A percentile compares a stretch with the other conserved stretches of the same genome.
Evolutionary conservation across 129 eudicot genomes (phyloP).

Genomic region (Heracleum sosnowskyi): DNA sequence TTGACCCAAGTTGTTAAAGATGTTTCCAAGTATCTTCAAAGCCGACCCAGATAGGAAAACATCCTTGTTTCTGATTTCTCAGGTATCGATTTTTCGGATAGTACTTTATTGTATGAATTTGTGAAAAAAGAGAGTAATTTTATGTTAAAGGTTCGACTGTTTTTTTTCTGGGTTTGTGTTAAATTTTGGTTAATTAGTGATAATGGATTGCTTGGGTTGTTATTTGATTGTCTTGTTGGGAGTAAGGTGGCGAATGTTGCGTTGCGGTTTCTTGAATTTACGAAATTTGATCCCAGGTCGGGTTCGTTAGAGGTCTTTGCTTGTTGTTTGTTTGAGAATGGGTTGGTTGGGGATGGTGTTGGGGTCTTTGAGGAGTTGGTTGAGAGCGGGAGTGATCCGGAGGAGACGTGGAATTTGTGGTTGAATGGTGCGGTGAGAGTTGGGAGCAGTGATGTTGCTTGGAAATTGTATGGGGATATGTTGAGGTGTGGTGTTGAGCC

Average conservation of each 20-base stretch:
- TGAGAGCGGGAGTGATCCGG: constrained; percentile 25
- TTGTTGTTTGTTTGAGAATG: constrained; percentile 47
- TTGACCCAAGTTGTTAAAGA: constrained; percentile 26
- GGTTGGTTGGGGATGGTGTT: constrained; percentile 53
- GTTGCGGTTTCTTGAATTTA: constrained; percentile 29
- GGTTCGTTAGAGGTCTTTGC: constrained; percentile 35
- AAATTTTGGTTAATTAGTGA: constrained; percentile 33
- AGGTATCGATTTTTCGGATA: constrained; percentile 39
- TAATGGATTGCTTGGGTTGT: constrained; percentile 20
- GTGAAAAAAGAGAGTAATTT: constrained; percentile 39
- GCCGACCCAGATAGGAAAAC: constrained; percentile 73
- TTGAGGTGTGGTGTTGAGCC: constrained; percentile 40
- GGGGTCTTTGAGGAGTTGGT: constrained; percentile 39
- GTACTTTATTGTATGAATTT: constrained; percentile 36
- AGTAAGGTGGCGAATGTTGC: constrained; percentile 49
- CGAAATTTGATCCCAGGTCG: constrained; percentile 34
- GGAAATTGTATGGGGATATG: constrained; percentile 69
- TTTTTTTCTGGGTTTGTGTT: constrained; percentile 45
- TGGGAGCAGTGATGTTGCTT: constrained; percentile 41
- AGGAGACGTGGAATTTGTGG: constrained; percentile 49
- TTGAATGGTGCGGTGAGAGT: constrained; percentile 29
- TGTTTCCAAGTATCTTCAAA: constrained; percentile 39
- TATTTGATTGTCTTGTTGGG: constrained; percentile 45
- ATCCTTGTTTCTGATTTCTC: constrained; percentile 49
- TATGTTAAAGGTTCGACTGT: constrained; percentile 37